Conservation (phyloP, 2,329 filamentous ascomycete species). For the Colletotrichum horii region DNA sequence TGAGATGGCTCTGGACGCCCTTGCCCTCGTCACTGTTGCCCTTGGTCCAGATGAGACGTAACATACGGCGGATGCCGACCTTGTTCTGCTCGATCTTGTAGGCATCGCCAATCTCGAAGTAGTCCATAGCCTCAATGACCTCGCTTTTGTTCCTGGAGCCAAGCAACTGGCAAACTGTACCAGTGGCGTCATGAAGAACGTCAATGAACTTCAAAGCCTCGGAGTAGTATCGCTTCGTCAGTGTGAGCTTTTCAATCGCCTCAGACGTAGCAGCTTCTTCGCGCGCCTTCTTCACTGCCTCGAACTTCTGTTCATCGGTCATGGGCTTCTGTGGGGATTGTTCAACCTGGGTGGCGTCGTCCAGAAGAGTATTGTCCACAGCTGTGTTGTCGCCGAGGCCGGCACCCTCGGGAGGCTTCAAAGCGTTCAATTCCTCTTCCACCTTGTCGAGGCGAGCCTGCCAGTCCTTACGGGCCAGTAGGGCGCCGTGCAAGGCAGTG, state of each 20-base stretch:
- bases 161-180: constrained; percentile 82
- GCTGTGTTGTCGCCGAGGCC: constrained; percentile 76
- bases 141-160: constrained; percentile 98
- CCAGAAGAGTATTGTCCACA: constrained; percentile 79
- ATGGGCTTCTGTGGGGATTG: constrained; percentile 65
- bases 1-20: constrained; percentile 93
- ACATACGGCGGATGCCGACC: constrained; percentile 90
- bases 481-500: constrained; percentile 86
- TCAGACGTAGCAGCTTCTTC: constrained; percentile 90
- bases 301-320: constrained; percentile 80
- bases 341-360: constrained; percentile 85
- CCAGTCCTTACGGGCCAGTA: constrained; percentile 88
- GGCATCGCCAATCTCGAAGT: constrained; percentile 92
- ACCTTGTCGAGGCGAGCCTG: constrained; percentile 80
- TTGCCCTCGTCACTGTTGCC: constrained; percentile 99
- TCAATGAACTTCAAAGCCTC: constrained; percentile 95
- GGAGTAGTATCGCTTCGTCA: constrained; percentile 90
- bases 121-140: constrained; percentile 98
- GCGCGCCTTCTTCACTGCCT: constrained; percentile 77
- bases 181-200: constrained; percentile 82
- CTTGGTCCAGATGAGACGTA: constrained; percentile 98
- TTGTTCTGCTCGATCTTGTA: constrained; percentile 97
- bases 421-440: constrained; percentile 78
- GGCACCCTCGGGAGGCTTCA: constrained; percentile 78
- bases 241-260: constrained; percentile 83